phyloP scores from a whole-genome alignment of 768 basidiomycete genomes.

The Tricholoma hemisulphureum region DNA sequence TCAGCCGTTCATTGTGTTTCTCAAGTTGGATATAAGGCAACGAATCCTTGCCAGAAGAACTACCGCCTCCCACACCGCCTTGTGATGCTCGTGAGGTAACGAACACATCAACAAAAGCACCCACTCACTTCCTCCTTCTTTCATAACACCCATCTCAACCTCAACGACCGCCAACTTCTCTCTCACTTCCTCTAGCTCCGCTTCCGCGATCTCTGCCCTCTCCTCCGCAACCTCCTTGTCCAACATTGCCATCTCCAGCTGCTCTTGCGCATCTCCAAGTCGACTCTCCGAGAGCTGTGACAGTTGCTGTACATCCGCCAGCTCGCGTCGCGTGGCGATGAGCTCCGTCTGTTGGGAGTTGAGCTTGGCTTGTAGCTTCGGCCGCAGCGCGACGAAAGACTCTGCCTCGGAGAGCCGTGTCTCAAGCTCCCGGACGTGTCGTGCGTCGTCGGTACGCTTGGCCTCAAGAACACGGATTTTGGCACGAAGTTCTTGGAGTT shows the following conservation, averaged over 20 bases:
- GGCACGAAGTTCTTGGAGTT: constrained; percentile 77
- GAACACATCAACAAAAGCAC: neutral
- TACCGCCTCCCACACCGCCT: constrained; percentile 22
- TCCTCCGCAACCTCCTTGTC: constrained; percentile 98
- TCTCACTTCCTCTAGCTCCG: constrained; percentile 73
- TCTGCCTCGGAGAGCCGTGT: constrained; percentile 81
- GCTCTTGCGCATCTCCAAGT: constrained; percentile 78
- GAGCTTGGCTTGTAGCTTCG: constrained; percentile 89
- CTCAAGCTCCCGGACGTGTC: constrained; percentile 82
- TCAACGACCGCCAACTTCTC: constrained; percentile 78
- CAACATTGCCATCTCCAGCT: constrained; percentile 91
- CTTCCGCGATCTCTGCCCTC: constrained; percentile 74
- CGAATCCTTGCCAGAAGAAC: constrained; percentile 49
- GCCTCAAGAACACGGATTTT: constrained; percentile 85
- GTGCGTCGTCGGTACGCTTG: constrained; percentile 82
- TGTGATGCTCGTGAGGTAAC: constrained; percentile 1
- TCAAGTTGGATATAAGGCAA: constrained; percentile 83
- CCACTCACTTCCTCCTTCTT: constrained; percentile 46
- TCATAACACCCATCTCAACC: constrained; percentile 80
- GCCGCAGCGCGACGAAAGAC: constrained; percentile 77
- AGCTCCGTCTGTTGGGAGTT: constrained; percentile 79
- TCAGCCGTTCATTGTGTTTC: constrained; percentile 93
- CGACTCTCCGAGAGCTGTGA: constrained; percentile 66
- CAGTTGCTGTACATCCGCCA: constrained; percentile 77
- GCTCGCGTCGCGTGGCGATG: constrained; percentile 67